Percentiles rank a stretch among this genome's conserved stretches.
Evolutionary conservation across 306 rosid genomes (phyloP).

Genomic region (Abrus pulchellus): DNA sequence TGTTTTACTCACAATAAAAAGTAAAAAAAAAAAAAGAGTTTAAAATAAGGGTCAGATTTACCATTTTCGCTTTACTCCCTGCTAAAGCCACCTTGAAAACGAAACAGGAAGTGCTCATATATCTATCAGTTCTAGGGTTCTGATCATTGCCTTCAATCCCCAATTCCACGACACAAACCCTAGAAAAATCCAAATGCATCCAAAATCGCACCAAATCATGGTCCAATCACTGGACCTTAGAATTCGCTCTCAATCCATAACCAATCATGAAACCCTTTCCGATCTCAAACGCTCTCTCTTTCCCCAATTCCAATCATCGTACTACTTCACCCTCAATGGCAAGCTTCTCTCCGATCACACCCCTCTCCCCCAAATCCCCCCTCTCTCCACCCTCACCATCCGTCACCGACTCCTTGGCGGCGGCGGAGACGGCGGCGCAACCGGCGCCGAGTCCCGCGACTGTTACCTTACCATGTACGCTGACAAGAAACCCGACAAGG

Average conservation of each 20-base stretch:
- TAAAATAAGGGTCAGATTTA: no score
- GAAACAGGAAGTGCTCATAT: no score
- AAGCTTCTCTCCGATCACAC: conserved; percentile 64
- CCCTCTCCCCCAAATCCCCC: conserved; percentile 56
- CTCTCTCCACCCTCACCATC: conserved; percentile 71
- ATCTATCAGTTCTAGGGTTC: no score
- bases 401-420: conserved; percentile 74
- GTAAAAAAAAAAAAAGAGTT: no score
- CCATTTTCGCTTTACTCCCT: no score
- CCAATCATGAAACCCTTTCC: conserved; percentile 58
- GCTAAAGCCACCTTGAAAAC: no score
- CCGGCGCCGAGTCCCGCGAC: conserved; percentile 97
- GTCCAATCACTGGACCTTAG: conserved; percentile 68
- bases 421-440: conserved; percentile 96
- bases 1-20: no score
- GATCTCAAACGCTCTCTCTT: conserved; percentile 69
- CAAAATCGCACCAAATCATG: conserved; percentile 65
- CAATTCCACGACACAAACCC: neutral
- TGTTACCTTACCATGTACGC: conserved; percentile 96
- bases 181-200: conserved; percentile 50
- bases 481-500: conserved; percentile 89
- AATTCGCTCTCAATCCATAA: conserved; percentile 54
- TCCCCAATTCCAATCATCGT: conserved; percentile 52
- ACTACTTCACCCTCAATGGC: conserved; percentile 82
- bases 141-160: neutral